Evolutionary conservation across 164 flowering plant genomes (phyloP).

Genomic region (Chloranthus sessilifolius): DNA sequence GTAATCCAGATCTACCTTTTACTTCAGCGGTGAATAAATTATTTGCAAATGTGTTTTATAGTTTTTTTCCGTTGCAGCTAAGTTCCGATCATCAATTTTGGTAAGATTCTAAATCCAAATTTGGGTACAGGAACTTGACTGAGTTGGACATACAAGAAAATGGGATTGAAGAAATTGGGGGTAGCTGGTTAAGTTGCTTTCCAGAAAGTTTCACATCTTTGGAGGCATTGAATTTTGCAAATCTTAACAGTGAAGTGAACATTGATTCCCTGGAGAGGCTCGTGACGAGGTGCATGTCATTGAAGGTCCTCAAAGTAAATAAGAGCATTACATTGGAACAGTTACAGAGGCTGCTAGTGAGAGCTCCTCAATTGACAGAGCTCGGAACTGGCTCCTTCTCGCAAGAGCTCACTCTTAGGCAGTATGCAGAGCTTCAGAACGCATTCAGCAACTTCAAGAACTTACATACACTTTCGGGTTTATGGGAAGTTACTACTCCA

Average conservation of each 20-base stretch:
- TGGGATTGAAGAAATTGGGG: constrained; percentile 47
- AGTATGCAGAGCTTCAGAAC: constrained; percentile 33
- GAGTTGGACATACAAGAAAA: constrained; percentile 63
- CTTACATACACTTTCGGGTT: constrained; percentile 57
- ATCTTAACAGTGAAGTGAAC: constrained; percentile 34
- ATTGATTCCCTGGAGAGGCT: constrained; percentile 65
- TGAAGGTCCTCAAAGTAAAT: constrained; percentile 63
- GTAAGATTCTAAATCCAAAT: no score
- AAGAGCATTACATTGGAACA: constrained; percentile 45
- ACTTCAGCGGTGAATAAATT: no score
- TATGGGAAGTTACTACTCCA: constrained; percentile 48
- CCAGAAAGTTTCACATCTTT: constrained; percentile 66
- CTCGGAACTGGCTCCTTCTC: constrained; percentile 70
- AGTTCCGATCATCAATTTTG: no score
- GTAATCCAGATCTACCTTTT: no score
- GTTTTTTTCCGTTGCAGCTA: no score
- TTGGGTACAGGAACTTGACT: constrained; percentile 48
- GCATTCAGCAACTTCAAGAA: constrained; percentile 49
- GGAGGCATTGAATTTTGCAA: constrained; percentile 64
- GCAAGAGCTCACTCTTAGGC: constrained; percentile 39
- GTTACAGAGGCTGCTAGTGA: constrained; percentile 46
- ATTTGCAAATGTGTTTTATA: no score
- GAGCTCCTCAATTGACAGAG: constrained; percentile 54
- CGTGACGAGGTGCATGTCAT: constrained; percentile 53
- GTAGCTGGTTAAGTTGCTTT: constrained; percentile 70